Base-by-base conservation (phyloP, 108 stramenopile species). In the Skeletonema menzelii region DNA sequence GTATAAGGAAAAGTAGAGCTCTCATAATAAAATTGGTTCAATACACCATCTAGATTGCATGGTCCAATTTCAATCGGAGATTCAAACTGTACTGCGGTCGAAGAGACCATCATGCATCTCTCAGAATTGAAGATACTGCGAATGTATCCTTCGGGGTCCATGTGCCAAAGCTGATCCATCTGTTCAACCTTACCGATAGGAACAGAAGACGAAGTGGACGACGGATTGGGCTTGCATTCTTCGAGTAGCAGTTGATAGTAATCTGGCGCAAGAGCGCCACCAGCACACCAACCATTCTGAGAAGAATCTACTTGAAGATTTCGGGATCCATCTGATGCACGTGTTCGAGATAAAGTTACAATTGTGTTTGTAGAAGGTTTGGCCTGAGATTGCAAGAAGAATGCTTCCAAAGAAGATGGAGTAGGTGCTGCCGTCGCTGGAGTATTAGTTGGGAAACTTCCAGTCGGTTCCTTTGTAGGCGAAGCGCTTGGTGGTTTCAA, bases 121-220 rank as follows among this genome's bases (percentile, higher is more conserved):
- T 63, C 57, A 44, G 62, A 44, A 63, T 79, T 71, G 14, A 59
- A 79, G 24, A 72, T 47, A 22, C 67, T 68, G 27, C 59, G 78
- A 49, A 79, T 68, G 28, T 71, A 64, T 28, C 78, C 78, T 14
- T 42, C 14, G 0, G n/a, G 37, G 61, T 79, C 78, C 78, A 79
- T 79, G 15, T 22, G 42, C 78, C 78, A 79, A 4, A 79, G 65
- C 47, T 79, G 78, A 68, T 79, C 78, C 78, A 79, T 72, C 65
- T 79, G 78, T 58, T 79, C 78, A 28, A 79, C 65, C 40, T 60
- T 35, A 47, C 20, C 17, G n/a, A 13, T 26, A 27, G 24, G 24
- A 13, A 11, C 11, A 4, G 65, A 46, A 12, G 34, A 35, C 14
- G 74, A 27, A 24, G 4, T 13, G 28, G 40, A 35, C 27, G 27